These are phyloP conservation scores for Russula virescens DNA, from an alignment of 768 basidiomycete genomes.

Conservation along the genomic window DNA sequence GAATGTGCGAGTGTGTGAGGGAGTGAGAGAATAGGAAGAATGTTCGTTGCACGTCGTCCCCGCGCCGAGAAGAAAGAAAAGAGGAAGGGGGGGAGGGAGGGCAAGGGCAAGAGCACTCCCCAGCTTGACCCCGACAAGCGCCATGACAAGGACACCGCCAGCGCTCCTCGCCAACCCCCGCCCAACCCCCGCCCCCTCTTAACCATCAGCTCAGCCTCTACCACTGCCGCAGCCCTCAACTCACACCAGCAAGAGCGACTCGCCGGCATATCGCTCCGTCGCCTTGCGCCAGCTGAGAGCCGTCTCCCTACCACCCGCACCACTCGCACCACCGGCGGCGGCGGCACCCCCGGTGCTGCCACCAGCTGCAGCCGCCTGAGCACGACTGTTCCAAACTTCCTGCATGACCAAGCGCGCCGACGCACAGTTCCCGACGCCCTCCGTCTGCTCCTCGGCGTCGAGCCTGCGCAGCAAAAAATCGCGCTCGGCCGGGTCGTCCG, in stretches of 20 bases:
- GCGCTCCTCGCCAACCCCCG: too few species aligned
- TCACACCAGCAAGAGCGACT: conserved; percentile 57
- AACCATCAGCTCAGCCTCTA: conserved; percentile 30
- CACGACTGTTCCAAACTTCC: conserved; percentile 48
- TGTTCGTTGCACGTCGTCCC: neutral
- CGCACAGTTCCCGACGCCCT: conserved; percentile 60
- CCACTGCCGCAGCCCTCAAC: neutral
- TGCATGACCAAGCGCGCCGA: conserved; percentile 50
- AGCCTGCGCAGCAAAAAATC: conserved; percentile 42
- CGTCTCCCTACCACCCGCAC: conserved; percentile 12
- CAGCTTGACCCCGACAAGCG: too few species aligned
- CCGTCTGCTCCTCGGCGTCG: conserved; percentile 41
- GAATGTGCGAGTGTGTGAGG: neutral
- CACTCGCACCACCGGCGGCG: neutral
- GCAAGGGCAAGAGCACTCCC: neutral
- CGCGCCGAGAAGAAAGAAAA: neutral
- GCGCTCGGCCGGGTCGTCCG: conserved; percentile 44
- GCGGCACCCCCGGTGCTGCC: too few species aligned
- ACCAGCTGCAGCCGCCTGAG: too few species aligned
- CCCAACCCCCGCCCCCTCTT: conserved; percentile 28
- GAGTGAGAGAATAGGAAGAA: too few species aligned
- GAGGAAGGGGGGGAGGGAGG: neutral
- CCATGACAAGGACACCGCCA: too few species aligned
- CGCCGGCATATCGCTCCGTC: conserved; percentile 35
- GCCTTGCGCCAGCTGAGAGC: conserved; percentile 59